Conservation (phyloP, 2,329 filamentous ascomycete genomes). For the Apiospora arundinis region DNA sequence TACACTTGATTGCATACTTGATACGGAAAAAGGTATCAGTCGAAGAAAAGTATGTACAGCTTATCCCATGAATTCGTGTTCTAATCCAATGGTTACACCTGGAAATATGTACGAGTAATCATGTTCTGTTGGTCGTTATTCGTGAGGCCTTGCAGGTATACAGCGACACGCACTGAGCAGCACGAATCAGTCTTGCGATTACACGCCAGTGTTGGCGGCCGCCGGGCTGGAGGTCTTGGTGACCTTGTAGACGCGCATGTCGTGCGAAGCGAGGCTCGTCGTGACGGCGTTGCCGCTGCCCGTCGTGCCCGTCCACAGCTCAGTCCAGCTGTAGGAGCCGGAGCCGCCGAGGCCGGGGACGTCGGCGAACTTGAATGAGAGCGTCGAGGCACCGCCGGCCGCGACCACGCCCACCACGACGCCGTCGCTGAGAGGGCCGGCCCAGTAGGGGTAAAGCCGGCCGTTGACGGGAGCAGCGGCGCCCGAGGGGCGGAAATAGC, state of each 20-base stretch:
- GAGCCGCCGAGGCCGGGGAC: conserved; percentile 45
- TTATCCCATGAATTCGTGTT: not conserved
- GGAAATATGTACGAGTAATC: not conserved
- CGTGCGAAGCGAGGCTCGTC: conserved; percentile 32
- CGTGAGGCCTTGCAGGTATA: conserved; percentile 15
- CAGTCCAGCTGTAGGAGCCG: conserved; percentile 48
- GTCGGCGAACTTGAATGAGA: conserved; percentile 52
- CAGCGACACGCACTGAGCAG: not conserved
- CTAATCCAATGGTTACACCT: not conserved
- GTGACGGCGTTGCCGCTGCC: conserved; percentile 33
- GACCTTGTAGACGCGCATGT: conserved; percentile 37
- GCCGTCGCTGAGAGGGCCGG: conserved; percentile 43
- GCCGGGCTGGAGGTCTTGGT: not conserved
- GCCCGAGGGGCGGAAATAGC: conserved; percentile 28
- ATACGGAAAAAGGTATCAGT: not conserved
- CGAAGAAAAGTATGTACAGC: not conserved
- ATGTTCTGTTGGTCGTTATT: not conserved
- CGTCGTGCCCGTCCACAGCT: conserved; percentile 35
- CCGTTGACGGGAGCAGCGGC: conserved; percentile 48
- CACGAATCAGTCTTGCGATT: not conserved
- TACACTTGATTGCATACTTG: too few relatives aligned
- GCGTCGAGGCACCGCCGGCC: conserved; percentile 45
- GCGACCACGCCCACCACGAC: conserved; percentile 46
- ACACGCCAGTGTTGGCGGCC: not conserved
- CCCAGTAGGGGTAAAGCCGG: conserved; percentile 51